Evolutionary conservation across 495 filamentous ascomycete species (phyloP), one percentile per base, ranked within the genome.

Genomic region (Hyphodiscus hymeniophilus): DNA sequence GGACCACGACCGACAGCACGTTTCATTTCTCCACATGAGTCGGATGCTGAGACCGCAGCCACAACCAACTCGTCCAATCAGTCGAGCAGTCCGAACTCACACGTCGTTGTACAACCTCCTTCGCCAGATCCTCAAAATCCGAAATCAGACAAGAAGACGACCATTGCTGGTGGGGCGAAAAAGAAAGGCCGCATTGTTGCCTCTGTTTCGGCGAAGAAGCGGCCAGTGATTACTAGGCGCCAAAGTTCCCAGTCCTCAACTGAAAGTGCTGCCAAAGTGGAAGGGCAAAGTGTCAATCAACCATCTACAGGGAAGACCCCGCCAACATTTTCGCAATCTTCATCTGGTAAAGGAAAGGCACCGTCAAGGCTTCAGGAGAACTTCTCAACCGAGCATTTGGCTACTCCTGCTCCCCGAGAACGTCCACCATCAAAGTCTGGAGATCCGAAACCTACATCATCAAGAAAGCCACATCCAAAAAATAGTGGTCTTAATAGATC

Each of bases 1-100:
- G 70, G 69, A 35, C 66, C 68, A 7, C 62, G 68, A 18, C 73
- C 73, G 20, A 74, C 70, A 21, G 72, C 74, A 30, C 67, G 72
- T 35, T 76, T 76, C 47, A 68, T 68, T 15, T 71, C 69, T 15
- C 71, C 72, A 6, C 66, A 65, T 22, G 63, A 57, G 17, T 67
- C 66, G 23, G 65, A 64, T n/a, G 63, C 60, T 34, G 64, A 66
- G 43, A 62, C 52, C 24, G 50, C 56, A 15, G 55, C 45, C 11
- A 24, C 38, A 2, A 26, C 35, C 16, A 44, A 39, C 10, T 53
- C 42, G 17, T 42, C 38, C 3, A 28, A 17, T 10, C 38, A 28
- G 15, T 51, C 38, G 18, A 38, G 28, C 15, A 55, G 52, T 24
- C 17, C 45, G 8, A 56, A 61, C 31, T 42, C 51, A 24, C 54